Conservation (phyloP, 768 basidiomycete genomes). For the Candolleomyces aberdarensis region DNA sequence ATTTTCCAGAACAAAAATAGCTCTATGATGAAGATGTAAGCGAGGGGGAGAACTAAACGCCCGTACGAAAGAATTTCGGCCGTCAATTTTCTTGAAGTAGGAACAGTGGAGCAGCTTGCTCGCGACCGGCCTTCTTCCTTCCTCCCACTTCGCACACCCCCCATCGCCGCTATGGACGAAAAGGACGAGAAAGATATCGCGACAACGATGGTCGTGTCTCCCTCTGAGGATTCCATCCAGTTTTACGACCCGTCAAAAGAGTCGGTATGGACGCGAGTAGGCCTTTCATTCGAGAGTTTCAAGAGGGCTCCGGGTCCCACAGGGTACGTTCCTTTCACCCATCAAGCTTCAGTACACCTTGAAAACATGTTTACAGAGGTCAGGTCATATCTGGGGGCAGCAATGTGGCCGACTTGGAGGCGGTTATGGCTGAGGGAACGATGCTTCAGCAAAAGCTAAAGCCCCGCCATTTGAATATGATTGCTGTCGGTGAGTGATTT, state of each 20-base stretch:
- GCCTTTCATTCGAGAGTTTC: slow-evolving; percentile 41
- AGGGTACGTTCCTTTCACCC: slow-evolving; percentile 27
- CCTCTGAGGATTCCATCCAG: slow-evolving; percentile 20
- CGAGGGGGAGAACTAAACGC: too few relatives aligned
- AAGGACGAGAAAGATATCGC: slow-evolving; percentile 24
- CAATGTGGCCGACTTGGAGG: slow-evolving; percentile 34
- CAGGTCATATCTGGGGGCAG: slow-evolving; percentile 32
- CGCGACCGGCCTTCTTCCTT: too few relatives aligned
- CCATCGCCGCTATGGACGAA: slow-evolving; percentile 22
- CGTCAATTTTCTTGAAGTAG: too few relatives aligned
- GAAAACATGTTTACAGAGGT: slow-evolving; percentile 24
- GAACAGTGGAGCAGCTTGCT: too few relatives aligned
- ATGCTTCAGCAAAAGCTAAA: slow-evolving; percentile 50
- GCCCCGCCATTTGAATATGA: slow-evolving; percentile 44
- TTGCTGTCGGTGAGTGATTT: slow-evolving; percentile 43
- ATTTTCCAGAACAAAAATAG: too few relatives aligned
- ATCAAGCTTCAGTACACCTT: not conserved
- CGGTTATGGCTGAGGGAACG: slow-evolving; percentile 35
- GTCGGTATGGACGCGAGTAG: slow-evolving; percentile 40
- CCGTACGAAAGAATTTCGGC: too few relatives aligned
- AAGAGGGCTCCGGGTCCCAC: slow-evolving; percentile 46
- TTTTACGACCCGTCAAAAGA: slow-evolving; percentile 49
- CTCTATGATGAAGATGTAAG: too few relatives aligned
- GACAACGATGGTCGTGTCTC: slow-evolving; percentile 24
- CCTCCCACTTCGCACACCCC: too few relatives aligned